Conservation (phyloP, 768 basidiomycete species). For the Leccinum rimulosum region DNA sequence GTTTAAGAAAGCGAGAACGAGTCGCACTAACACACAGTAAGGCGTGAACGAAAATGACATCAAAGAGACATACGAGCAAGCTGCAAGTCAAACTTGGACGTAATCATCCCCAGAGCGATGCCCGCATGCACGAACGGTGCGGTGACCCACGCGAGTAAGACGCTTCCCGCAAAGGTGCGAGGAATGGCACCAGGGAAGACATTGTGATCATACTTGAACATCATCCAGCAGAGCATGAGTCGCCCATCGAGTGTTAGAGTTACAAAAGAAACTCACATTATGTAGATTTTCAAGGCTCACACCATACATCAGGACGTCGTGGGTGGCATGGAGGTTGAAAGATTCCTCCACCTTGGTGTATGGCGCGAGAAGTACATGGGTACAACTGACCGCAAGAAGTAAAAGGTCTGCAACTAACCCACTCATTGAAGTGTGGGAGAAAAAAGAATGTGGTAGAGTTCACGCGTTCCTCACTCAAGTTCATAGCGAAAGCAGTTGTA, state of each 20-base stretch:
- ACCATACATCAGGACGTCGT: conserved; percentile 85
- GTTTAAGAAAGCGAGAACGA: conserved; percentile 67
- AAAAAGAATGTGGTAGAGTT: neutral
- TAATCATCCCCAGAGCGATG: conserved; percentile 39
- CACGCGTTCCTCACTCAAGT: neutral
- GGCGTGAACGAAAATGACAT: neutral
- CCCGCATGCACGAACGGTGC: conserved; percentile 48
- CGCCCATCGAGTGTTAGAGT: neutral
- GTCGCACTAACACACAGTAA: conserved; percentile 52
- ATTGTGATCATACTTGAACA: conserved; percentile 81
- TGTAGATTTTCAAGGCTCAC: conserved; percentile 38
- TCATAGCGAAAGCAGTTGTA: conserved; percentile 49
- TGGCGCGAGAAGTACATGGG: conserved; percentile 75
- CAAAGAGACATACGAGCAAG: conserved; percentile 51
- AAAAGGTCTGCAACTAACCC: conserved; percentile 45
- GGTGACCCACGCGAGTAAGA: conserved; percentile 60
- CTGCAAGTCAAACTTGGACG: conserved; percentile 67
- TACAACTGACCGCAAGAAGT: conserved; percentile 51
- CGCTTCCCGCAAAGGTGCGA: conserved; percentile 78
- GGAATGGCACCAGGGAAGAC: conserved; percentile 88
- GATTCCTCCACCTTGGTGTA: conserved; percentile 98
- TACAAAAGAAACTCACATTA: conserved; percentile 42
- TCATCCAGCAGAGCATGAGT: conserved; percentile 8
- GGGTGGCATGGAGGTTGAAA: conserved; percentile 89
- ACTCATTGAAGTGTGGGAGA: conserved; percentile 7